Evolutionary conservation across 306 rosid genomes (phyloP).

Genomic region (Ormosia semicastrata): DNA sequence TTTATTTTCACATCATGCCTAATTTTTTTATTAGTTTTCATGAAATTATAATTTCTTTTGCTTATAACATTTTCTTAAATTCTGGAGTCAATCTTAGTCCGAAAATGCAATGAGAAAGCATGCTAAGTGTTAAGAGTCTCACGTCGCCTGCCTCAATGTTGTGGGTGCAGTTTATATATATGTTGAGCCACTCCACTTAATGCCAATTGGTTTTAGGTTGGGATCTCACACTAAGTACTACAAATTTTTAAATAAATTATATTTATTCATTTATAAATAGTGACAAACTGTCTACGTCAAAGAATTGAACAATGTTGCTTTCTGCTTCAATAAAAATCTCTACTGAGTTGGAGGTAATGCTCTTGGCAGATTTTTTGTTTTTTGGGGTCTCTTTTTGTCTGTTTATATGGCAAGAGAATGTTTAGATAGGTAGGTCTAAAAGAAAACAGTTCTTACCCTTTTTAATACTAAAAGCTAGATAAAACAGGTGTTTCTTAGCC

Average conservation of each 20-base stretch:
- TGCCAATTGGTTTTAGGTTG: too few species aligned
- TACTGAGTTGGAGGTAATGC: not conserved
- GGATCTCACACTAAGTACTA: too few species aligned
- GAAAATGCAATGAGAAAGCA: not conserved
- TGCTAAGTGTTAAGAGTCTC: too few species aligned
- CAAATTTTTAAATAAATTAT: not conserved
- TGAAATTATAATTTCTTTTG: slow-evolving; percentile 3
- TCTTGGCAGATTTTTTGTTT: not conserved
- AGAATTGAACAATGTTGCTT: not conserved
- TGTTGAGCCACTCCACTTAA: too few species aligned
- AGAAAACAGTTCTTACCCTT: not conserved
- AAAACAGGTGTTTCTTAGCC: not conserved
- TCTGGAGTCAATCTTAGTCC: slow-evolving; percentile 2
- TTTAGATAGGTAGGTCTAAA: not conserved
- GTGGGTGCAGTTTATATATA: too few species aligned
- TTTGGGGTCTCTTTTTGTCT: not conserved
- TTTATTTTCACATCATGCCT: slow-evolving; percentile 1
- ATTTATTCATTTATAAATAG: not conserved
- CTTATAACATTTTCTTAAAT: not conserved
- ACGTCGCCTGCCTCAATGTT: too few species aligned
- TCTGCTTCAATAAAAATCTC: slow-evolving; percentile 5
- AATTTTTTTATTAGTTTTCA: slow-evolving; percentile 12
- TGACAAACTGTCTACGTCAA: slow-evolving; percentile 1
- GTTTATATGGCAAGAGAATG: not conserved
- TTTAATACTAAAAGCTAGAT: not conserved